phyloP scores from a whole-genome alignment of 75 land plant species.

The Cunninghamia lanceolata region DNA sequence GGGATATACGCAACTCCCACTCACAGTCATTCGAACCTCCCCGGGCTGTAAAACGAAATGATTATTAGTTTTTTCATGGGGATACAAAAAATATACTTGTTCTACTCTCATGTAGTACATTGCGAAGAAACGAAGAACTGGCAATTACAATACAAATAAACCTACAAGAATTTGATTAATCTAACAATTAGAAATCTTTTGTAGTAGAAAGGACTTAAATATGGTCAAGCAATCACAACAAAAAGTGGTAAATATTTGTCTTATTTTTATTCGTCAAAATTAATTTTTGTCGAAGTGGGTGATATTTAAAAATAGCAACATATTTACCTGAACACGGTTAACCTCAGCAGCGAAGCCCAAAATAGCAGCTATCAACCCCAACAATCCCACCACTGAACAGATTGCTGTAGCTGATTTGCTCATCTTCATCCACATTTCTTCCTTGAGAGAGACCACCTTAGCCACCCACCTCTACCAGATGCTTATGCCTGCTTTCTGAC shows the following conservation, averaged over 20 bases:
- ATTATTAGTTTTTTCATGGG: background rate
- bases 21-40: conserved; percentile 26
- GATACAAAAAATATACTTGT: background rate
- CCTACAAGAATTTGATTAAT: background rate
- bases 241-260: too few relatives aligned
- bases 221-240: background rate
- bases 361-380: conserved; percentile 17
- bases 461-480: background rate
- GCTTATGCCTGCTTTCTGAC: too few relatives aligned
- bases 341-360: conserved; percentile 30
- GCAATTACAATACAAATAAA: background rate
- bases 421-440: background rate
- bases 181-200: background rate
- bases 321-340: conserved; percentile 21
- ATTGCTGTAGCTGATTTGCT: conserved; percentile 13
- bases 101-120: background rate
- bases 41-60: background rate
- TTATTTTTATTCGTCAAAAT: too few relatives aligned
- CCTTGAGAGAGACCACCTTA: background rate
- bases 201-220: background rate
- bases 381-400: conserved; percentile 19
- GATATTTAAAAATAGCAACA: too few relatives aligned
- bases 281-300: too few relatives aligned
- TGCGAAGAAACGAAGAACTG: background rate
- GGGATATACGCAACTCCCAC: conserved; percentile 45